Base-by-base conservation (phyloP, 2,329 filamentous ascomycete genomes). In the Botryotinia globosa region DNA sequence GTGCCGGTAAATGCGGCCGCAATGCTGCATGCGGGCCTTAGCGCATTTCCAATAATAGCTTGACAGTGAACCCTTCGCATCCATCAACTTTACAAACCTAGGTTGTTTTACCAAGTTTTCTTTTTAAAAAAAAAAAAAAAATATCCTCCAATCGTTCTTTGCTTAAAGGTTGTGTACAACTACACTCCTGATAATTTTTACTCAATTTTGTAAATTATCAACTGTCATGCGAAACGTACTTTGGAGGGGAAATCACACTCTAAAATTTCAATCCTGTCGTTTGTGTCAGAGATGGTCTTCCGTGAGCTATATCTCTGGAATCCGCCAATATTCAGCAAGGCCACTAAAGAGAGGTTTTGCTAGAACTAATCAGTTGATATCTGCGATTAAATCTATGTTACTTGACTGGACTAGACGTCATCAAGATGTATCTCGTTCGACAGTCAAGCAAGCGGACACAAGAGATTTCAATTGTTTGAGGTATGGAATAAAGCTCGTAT, bases 1-100 rank as follows among this genome's bases (percentile, higher is more conserved):
- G n/a, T 18, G 14, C 32, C 51, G 48, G 65, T 25, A 32, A 56
- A 56, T 29, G 65, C 65, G 65, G 65, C 65, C 65, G 65, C 65
- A 29, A 68, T 56, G 48, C 48, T 25, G 65, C 48, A 42, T 67
- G 65, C 65, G 37, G 32, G 18, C 54, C 29, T 56, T 56, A 68
- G 65, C 65, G 51, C 25, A 6, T 56, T 66, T 66, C 64, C 45
- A 48, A 48, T 32, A 48, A 65, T 65, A 65, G 29, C 32, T 65
- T 44, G 34, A 16, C 20, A 25, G 18, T 42, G 62, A 64, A 29
- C 62, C 5, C 29, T 44, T 64, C 22, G 37, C 44, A 37, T 42
- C 39, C 14, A 48, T 34, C 0, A 22, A n/a, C 14, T 39, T 8
- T 37, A 45, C 32, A 51, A 37, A 20, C n/a, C 9, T 18, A 3